phyloP scores from a whole-genome alignment of 202 grass and related monocot genomes.

The Thinopyrum obtusiflorum region DNA sequence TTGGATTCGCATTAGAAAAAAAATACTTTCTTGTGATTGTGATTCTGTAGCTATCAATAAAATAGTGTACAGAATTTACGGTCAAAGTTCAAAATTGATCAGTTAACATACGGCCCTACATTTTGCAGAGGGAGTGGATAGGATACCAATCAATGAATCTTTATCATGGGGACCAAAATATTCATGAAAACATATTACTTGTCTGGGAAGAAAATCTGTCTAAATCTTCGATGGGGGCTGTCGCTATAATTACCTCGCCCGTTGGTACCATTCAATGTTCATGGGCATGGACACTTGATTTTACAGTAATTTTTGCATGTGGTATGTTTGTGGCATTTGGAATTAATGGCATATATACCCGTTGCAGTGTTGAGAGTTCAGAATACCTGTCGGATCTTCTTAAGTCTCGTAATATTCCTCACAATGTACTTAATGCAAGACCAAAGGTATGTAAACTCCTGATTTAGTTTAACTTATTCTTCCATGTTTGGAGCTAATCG shows the following conservation, averaged over 20 bases:
- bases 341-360: slow-evolving; percentile 21
- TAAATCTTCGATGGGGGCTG: neutral
- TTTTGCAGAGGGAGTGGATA: neutral
- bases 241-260: neutral
- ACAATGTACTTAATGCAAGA: slow-evolving; percentile 95
- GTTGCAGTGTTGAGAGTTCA: slow-evolving; percentile 87
- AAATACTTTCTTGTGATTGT: neutral
- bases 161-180: neutral
- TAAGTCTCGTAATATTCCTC: slow-evolving; percentile 72
- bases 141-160: neutral
- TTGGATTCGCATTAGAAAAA: neutral
- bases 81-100: neutral
- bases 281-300: neutral
- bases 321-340: neutral
- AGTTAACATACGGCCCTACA: neutral
- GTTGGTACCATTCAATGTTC: neutral
- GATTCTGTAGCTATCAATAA: neutral
- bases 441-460: slow-evolving; percentile 68
- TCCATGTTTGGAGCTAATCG: slow-evolving; percentile 25
- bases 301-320: slow-evolving; percentile 10
- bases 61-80: neutral
- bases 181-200: neutral
- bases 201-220: neutral
- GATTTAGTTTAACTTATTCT: slow-evolving; percentile 23
- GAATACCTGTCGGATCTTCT: slow-evolving; percentile 94